Conservation (phyloP, 805 yeast genomes). For the Zygosaccharomyces bailii region DNA sequence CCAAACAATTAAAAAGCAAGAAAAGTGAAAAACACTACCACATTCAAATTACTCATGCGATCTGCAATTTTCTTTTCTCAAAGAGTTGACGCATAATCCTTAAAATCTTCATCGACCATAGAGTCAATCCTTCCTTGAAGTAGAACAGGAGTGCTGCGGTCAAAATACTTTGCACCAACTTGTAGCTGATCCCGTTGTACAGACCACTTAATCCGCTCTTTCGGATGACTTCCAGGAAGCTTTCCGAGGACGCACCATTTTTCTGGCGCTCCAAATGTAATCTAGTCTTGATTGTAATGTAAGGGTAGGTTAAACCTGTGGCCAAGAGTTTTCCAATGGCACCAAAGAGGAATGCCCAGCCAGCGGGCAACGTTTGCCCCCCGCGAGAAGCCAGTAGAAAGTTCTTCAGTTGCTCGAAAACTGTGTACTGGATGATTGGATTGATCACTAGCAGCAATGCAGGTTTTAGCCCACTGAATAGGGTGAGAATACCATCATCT, state of each 20-base stretch:
- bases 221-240: constrained; percentile 51
- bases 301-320: constrained; percentile 87
- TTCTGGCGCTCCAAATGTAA: constrained; percentile 63
- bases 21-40: background rate
- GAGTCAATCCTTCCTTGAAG: constrained; percentile 81
- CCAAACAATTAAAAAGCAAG: background rate
- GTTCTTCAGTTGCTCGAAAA: constrained; percentile 82
- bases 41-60: background rate
- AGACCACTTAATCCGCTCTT: constrained; percentile 75
- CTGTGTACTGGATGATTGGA: constrained; percentile 89
- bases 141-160: constrained; percentile 89
- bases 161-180: constrained; percentile 75
- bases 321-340: constrained; percentile 87
- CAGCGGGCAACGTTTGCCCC: constrained; percentile 50
- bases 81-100: constrained; percentile 33
- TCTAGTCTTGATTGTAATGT: constrained; percentile 83
- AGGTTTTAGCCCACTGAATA: constrained; percentile 84
- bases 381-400: constrained; percentile 44
- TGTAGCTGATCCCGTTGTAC: constrained; percentile 77
- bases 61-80: constrained; percentile 5
- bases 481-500: constrained; percentile 65
- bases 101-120: constrained; percentile 53
- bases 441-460: constrained; percentile 82
- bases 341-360: constrained; percentile 81
- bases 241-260: constrained; percentile 18